Conservation (phyloP, 306 rosid genomes). For the Cyclanthera cordifolia region DNA sequence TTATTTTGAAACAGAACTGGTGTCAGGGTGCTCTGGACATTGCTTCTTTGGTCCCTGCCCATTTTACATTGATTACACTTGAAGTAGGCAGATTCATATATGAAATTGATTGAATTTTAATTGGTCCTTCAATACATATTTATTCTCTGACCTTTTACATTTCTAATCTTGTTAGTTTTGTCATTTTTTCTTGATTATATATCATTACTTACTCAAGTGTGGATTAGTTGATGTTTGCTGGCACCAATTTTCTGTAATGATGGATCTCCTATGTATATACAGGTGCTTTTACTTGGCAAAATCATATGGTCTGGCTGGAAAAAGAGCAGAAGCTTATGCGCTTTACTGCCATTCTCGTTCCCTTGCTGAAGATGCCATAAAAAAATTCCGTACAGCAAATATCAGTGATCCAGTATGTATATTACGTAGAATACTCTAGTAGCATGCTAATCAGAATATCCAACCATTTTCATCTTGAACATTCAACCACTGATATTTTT, state of each 20-base stretch:
- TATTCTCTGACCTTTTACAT: neutral
- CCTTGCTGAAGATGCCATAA: constrained; percentile 34
- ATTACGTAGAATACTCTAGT: neutral
- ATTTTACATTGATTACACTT: neutral
- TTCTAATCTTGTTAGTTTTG: neutral
- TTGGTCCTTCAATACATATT: neutral
- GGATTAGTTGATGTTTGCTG: neutral
- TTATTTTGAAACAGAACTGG: neutral
- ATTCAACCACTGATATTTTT: neutral
- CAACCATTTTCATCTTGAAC: neutral
- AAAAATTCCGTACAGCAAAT: constrained; percentile 18
- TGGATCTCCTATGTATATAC: constrained; percentile 10
- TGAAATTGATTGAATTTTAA: neutral
- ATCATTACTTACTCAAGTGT: neutral
- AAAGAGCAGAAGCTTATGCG: constrained; percentile 86
- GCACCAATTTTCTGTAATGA: neutral
- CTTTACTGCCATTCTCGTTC: constrained; percentile 56
- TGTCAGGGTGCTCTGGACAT: neutral
- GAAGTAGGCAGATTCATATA: neutral
- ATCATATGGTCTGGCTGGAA: constrained; percentile 85
- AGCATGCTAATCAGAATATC: neutral
- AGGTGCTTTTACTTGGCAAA: constrained; percentile 90
- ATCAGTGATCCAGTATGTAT: constrained; percentile 24
- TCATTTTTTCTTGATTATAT: neutral
- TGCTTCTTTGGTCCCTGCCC: neutral